phyloP scores from a whole-genome alignment of 2,329 filamentous ascomycete genomes.

The Chaetomiaceae sp. region DNA sequence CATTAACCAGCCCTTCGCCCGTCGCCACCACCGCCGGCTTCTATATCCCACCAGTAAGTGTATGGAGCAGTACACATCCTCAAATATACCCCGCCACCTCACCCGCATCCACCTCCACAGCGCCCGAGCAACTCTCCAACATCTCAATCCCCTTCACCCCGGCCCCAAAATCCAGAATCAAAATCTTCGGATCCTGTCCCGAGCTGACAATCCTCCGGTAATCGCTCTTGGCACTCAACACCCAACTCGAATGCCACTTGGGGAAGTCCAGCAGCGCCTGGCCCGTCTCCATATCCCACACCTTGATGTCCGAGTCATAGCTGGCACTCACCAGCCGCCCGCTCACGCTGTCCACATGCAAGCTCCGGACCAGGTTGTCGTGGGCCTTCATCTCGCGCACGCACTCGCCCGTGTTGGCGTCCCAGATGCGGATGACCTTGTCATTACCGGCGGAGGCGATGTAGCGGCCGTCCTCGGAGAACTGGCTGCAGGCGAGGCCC shows the following conservation, averaged over 20 bases:
- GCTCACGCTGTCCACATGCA: constrained; percentile 86
- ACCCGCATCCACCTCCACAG: not conserved
- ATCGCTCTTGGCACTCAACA: constrained; percentile 91
- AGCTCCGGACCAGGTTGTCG: constrained; percentile 76
- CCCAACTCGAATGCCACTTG: constrained; percentile 96
- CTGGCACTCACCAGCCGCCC: constrained; percentile 84
- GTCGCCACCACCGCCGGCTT: no score
- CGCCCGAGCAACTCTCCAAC: constrained; percentile 44
- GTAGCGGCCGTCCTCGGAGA: constrained; percentile 89
- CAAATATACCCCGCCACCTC: constrained; percentile 11
- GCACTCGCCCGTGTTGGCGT: constrained; percentile 83
- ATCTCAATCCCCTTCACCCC: constrained; percentile 54
- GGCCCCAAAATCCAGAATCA: constrained; percentile 88
- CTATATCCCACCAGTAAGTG: no score
- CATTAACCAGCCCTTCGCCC: no score
- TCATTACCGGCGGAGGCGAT: constrained; percentile 95
- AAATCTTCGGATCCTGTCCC: constrained; percentile 85
- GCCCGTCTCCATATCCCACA: constrained; percentile 82
- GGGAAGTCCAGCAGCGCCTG: constrained; percentile 77
- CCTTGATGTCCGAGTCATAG: constrained; percentile 93
- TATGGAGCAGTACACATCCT: no score
- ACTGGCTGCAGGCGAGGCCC: constrained; percentile 91
- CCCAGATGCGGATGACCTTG: constrained; percentile 92
- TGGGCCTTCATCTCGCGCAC: constrained; percentile 79
- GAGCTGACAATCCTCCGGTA: constrained; percentile 93